Evolutionary conservation across 805 yeast species (phyloP).

Genomic region (Metschnikowia similis): DNA sequence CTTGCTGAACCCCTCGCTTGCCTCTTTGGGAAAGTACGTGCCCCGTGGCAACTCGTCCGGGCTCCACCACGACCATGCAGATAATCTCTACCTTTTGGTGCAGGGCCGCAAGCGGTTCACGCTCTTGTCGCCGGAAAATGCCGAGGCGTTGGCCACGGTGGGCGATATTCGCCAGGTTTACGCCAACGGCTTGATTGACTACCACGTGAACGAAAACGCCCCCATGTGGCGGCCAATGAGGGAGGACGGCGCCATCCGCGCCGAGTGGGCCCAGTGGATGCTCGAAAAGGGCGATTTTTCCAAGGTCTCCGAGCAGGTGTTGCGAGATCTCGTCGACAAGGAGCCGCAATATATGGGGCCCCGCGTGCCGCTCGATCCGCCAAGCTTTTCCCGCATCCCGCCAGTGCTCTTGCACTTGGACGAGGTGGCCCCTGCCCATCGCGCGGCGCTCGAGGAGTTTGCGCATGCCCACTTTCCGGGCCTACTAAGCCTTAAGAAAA

Average conservation of each 20-base stretch:
- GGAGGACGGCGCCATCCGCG: constrained; percentile 57
- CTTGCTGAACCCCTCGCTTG: constrained; percentile 11
- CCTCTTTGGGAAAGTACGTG: constrained; percentile 49
- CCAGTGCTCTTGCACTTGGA: constrained; percentile 60
- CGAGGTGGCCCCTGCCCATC: constrained; percentile 32
- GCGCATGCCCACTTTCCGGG: constrained; percentile 47
- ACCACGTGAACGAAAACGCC: constrained; percentile 48
- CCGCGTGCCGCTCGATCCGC: constrained; percentile 46
- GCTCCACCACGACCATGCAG: constrained; percentile 78
- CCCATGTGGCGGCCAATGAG: constrained; percentile 61
- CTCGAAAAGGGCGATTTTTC: constrained; percentile 23
- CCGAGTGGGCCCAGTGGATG: constrained; percentile 45
- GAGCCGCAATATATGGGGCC: constrained; percentile 8
- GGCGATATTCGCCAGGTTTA: constrained; percentile 54
- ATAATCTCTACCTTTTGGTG: constrained; percentile 60
- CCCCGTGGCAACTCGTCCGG: constrained; percentile 69
- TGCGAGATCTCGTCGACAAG: constrained; percentile 6
- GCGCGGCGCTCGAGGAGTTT: constrained; percentile 27
- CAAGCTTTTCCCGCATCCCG: constrained; percentile 63
- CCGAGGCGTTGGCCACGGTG: constrained; percentile 54
- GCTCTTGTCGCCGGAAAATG: constrained; percentile 60
- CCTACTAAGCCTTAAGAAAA: constrained; percentile 37
- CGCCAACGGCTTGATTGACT: constrained; percentile 66
- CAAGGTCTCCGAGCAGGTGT: constrained; percentile 6
- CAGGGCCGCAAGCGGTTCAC: constrained; percentile 66